Percentiles rank a stretch among this genome's conserved stretches.
phyloP scores from a whole-genome alignment of 495 filamentous ascomycete genomes.

The Penicillium macrosclerotiorum region DNA sequence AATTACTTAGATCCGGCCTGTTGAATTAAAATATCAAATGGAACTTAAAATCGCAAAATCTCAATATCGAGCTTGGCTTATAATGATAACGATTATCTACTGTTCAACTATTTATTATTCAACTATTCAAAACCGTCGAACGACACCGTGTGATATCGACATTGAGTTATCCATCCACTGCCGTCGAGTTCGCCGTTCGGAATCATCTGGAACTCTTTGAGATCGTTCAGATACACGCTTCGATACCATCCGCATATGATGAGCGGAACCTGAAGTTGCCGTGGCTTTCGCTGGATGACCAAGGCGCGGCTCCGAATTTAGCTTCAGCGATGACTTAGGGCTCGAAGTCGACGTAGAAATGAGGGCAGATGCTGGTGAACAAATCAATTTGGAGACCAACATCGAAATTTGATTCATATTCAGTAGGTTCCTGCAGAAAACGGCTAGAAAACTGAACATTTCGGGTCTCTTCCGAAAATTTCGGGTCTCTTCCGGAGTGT shows the following conservation, averaged over 20 bases:
- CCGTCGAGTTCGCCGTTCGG: not conserved
- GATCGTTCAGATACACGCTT: slow-evolving; percentile 4
- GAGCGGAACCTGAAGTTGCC: not conserved
- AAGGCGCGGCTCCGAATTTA: not conserved
- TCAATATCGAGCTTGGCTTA: not conserved
- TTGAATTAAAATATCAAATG: slow-evolving; percentile 7
- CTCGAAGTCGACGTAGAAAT: slow-evolving; percentile 2
- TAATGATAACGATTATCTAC: not conserved
- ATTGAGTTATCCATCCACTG: not conserved
- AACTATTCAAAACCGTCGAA: not conserved
- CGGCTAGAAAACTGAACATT: too few species aligned
- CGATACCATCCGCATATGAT: not conserved
- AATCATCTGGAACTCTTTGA: slow-evolving; percentile 1
- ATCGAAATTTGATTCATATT: too few species aligned
- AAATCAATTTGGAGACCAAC: not conserved
- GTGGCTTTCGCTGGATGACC: not conserved
- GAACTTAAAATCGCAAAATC: slow-evolving; percentile 5
- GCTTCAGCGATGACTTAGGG: slow-evolving; percentile 2
- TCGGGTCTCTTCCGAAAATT: too few species aligned
- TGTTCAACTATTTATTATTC: slow-evolving; percentile 1
- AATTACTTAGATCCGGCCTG: slow-evolving; percentile 1
- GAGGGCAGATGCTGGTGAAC: not conserved
- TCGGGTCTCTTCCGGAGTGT: too few species aligned
- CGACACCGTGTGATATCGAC: not conserved
- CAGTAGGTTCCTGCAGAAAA: too few species aligned